Conservation (phyloP, 2,329 filamentous ascomycete genomes). For the Penicillium brevicompactum region DNA sequence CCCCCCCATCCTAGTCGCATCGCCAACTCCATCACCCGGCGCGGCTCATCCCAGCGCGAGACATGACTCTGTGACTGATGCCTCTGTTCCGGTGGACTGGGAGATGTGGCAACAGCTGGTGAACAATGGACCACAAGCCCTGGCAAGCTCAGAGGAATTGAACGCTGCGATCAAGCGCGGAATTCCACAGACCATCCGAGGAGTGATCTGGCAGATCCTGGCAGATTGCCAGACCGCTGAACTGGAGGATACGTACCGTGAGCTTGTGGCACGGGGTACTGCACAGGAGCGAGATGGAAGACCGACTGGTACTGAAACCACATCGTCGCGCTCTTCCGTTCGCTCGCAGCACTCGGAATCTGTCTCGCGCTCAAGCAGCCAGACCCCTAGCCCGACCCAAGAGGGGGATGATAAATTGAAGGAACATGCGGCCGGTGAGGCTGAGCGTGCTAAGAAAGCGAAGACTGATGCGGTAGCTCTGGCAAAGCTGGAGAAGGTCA, state of each 20-base stretch:
- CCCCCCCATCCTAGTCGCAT: constrained; percentile 34
- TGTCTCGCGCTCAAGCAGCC: constrained; percentile 58
- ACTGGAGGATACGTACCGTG: constrained; percentile 81
- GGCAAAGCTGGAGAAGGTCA: constrained; percentile 84
- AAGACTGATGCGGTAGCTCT: constrained; percentile 76
- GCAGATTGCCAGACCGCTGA: constrained; percentile 94
- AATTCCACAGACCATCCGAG: constrained; percentile 91
- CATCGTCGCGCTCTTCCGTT: constrained; percentile 82
- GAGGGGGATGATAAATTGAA: constrained; percentile 70
- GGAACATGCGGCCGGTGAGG: constrained; percentile 63
- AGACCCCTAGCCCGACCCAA: constrained; percentile 56
- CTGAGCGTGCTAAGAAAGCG: constrained; percentile 73
- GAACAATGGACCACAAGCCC: constrained; percentile 86
- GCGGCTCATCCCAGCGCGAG: constrained; percentile 29
- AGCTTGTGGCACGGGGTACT: constrained; percentile 76
- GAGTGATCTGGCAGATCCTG: constrained; percentile 98
- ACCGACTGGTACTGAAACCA: constrained; percentile 57
- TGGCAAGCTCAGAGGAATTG: constrained; percentile 86
- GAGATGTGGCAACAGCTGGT: constrained; percentile 97
- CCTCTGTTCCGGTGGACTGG: constrained; percentile 82
- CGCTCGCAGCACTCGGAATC: constrained; percentile 74
- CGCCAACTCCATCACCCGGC: constrained; percentile 27
- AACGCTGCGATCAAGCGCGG: constrained; percentile 89
- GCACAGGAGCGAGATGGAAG: constrained; percentile 73
- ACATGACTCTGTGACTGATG: constrained; percentile 77